Conservation (phyloP, 257 asterid genomes). For the Ophiorrhiza pumila region DNA sequence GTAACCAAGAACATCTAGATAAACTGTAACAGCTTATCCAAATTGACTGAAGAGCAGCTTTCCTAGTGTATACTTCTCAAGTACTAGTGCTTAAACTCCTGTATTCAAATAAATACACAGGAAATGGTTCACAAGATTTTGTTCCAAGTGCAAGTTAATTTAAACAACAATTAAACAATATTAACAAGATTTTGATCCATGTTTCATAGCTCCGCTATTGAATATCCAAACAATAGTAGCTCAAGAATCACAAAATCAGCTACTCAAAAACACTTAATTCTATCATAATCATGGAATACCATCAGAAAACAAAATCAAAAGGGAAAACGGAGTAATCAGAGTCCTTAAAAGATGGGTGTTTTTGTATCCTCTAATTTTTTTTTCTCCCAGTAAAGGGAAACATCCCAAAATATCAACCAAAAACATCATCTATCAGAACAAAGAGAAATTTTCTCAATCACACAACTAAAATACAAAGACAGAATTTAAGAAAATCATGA, state of each 20-base stretch:
- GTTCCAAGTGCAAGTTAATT: not conserved
- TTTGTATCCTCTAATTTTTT: too few species aligned
- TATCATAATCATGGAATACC: too few species aligned
- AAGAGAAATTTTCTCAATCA: too few species aligned
- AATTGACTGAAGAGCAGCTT: not conserved
- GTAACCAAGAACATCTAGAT: not conserved
- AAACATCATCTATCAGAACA: too few species aligned
- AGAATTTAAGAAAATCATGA: too few species aligned
- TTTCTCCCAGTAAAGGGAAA: not conserved
- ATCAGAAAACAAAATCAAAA: not conserved
- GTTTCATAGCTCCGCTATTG: too few species aligned
- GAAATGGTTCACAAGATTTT: not conserved
- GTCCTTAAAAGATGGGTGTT: not conserved
- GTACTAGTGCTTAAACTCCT: too few species aligned
- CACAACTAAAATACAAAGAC: not conserved
- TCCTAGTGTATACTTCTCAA: not conserved
- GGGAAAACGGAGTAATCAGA: not conserved
- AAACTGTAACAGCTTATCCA: not conserved
- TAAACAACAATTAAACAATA: not conserved
- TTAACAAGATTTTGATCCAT: not conserved
- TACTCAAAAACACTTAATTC: not conserved
- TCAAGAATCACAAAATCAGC: not conserved
- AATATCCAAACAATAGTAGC: not conserved
- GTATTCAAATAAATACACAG: too few species aligned
- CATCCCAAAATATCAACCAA: not conserved